A percentile compares a stretch with the other conserved stretches of the same genome.
Conservation (phyloP, 176 grass and related monocot genomes). For the Eremochloa ophiuroides region DNA sequence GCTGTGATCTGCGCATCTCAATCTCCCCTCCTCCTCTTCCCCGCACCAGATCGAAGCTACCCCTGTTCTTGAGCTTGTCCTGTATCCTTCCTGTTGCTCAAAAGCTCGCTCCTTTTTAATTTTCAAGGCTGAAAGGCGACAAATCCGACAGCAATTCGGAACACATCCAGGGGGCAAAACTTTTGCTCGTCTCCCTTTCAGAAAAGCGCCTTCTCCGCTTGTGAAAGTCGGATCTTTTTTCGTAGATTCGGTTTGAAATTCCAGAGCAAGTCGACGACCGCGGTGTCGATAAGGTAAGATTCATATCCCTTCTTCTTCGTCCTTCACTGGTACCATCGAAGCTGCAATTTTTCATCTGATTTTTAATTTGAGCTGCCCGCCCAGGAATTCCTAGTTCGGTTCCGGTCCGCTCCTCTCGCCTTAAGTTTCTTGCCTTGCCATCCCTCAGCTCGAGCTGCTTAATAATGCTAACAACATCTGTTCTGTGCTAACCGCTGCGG, state of each 20-base stretch:
- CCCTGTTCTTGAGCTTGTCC: neutral
- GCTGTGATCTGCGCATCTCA: conserved; percentile 8
- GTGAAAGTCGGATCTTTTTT: neutral
- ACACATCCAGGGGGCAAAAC: neutral
- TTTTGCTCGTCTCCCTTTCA: neutral
- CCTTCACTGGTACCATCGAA: neutral
- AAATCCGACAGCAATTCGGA: neutral
- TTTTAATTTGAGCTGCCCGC: neutral
- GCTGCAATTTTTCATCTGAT: neutral
- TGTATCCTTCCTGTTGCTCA: neutral
- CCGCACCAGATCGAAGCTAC: neutral
- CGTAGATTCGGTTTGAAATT: neutral
- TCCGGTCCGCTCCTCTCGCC: neutral
- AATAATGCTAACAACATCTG: neutral
- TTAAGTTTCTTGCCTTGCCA: neutral
- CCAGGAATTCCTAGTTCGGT: neutral
- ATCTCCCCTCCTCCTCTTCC: neutral
- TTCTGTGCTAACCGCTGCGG: neutral
- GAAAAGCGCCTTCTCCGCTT: neutral
- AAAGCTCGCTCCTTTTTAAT: neutral
- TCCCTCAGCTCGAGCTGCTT: neutral
- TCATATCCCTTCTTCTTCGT: neutral
- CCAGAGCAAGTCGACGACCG: neutral
- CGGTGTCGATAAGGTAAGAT: conserved; percentile 28
- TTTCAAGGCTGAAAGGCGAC: neutral